Evolutionary conservation across 768 basidiomycete species (phyloP).

Genomic region (Mycena crocata): DNA sequence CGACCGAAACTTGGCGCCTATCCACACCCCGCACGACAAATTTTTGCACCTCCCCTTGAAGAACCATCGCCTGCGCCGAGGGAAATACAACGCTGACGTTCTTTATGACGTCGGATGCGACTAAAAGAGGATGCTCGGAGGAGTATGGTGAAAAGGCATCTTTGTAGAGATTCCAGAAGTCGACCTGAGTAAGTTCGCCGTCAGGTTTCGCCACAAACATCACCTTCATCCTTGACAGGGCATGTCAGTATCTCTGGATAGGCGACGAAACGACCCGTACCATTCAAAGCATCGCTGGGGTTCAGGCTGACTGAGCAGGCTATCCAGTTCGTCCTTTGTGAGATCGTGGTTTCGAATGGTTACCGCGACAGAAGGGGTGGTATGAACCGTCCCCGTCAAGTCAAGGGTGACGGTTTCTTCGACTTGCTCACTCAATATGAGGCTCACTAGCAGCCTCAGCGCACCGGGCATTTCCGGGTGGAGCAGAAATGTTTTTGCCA

Average conservation of each 20-base stretch:
- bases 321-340: constrained; percentile 75
- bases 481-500: constrained; percentile 82
- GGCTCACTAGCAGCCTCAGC: constrained; percentile 72
- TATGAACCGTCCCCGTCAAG: constrained; percentile 68
- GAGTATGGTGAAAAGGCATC: constrained; percentile 77
- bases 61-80: constrained; percentile 88
- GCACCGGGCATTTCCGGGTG: constrained; percentile 78
- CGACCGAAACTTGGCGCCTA: constrained; percentile 67
- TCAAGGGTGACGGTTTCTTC: constrained; percentile 76
- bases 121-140: constrained; percentile 71
- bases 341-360: constrained; percentile 71
- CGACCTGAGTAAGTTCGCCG: constrained; percentile 90
- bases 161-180: constrained; percentile 95
- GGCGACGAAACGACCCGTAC: constrained; percentile 47
- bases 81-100: constrained; percentile 89
- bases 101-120: constrained; percentile 95
- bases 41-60: constrained; percentile 74
- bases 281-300: constrained; percentile 88
- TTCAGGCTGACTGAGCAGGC: constrained; percentile 68
- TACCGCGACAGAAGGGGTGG: constrained; percentile 63
- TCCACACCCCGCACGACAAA: constrained; percentile 93
- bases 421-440: constrained; percentile 77
- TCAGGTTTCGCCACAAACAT: constrained; percentile 84
- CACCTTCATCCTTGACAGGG: constrained; percentile 84
- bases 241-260: constrained; percentile 13